These are phyloP conservation scores for Ramichloridium luteum DNA, from an alignment of 2,329 filamentous ascomycete species.

Conservation along the genomic window DNA sequence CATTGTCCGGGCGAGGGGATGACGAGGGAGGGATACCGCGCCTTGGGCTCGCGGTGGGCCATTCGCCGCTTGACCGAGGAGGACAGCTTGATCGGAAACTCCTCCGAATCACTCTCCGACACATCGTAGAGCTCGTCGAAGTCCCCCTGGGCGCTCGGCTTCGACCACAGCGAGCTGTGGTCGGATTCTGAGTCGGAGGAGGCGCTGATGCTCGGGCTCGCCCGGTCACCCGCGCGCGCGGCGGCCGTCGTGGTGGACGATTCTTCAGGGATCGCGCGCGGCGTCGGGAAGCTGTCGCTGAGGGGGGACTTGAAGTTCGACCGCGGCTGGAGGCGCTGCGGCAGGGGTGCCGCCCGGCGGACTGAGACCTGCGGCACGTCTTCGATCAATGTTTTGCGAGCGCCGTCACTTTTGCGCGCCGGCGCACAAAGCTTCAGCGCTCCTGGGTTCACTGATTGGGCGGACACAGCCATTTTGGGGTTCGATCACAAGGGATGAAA, in stretches of 20 bases:
- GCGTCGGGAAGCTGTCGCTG: constrained; percentile 50
- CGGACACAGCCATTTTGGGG: too few species aligned
- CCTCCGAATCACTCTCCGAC: constrained; percentile 61
- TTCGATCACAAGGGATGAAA: too few species aligned
- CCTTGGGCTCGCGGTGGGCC: constrained; percentile 18
- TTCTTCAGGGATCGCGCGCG: constrained; percentile 10
- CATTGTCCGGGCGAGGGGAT: constrained; percentile 48
- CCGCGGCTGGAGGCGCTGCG: constrained; percentile 25
- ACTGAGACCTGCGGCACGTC: constrained; percentile 34
- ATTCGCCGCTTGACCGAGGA: constrained; percentile 37
- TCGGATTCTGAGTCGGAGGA: constrained; percentile 37
- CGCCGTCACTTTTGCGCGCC: constrained; percentile 38
- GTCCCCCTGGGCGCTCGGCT: constrained; percentile 54
- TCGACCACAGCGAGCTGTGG: constrained; percentile 40
- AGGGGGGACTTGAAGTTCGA: constrained; percentile 30
- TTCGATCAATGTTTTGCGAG: constrained; percentile 55
- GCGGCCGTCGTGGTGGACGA: constrained; percentile 6
- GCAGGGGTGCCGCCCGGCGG: constrained; percentile 15
- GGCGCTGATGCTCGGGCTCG: constrained; percentile 47
- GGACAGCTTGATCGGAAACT: constrained; percentile 39
- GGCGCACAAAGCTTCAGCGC: constrained; percentile 45
- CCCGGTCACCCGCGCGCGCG: constrained; percentile 23
- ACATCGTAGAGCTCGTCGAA: constrained; percentile 84
- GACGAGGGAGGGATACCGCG: constrained; percentile 44
- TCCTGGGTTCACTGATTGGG: constrained; percentile 37